Conservation (phyloP, 192 early-diverging fungal genomes). For the Entomortierella chlamydospora region DNA sequence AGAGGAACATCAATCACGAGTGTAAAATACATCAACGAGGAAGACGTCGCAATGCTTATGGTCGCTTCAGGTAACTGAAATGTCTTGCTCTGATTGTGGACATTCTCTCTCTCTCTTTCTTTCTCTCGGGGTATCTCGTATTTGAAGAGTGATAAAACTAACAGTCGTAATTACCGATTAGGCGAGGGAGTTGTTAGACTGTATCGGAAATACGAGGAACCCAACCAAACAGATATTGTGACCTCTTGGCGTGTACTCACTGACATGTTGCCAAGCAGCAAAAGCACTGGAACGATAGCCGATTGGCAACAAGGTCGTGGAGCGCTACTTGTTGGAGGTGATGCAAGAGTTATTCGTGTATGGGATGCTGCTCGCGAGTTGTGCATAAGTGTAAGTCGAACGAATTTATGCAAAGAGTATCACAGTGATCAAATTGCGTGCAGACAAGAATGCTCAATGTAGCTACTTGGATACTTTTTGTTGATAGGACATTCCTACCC, state of each 20-base stretch:
- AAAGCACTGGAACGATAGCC: conserved; percentile 68
- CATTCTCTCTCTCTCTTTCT: too few relatives aligned
- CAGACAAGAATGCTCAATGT: too few relatives aligned
- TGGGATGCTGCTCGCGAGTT: conserved; percentile 88
- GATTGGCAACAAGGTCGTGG: conserved; percentile 88
- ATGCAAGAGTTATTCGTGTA: conserved; percentile 71
- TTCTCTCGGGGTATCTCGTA: too few relatives aligned
- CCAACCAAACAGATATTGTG: conserved; percentile 69
- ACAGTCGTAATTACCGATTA: conserved; percentile 18
- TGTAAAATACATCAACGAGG: conserved; percentile 92
- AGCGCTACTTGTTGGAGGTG: conserved; percentile 73
- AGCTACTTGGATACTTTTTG: too few relatives aligned
- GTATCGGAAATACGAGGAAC: conserved; percentile 77
- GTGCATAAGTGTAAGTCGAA: conserved; percentile 68
- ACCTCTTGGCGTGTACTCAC: conserved; percentile 82
- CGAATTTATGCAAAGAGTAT: too few relatives aligned
- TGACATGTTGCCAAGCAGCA: conserved; percentile 70
- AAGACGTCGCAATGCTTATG: conserved; percentile 85
- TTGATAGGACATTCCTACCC: conserved; percentile 69
- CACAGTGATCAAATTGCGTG: too few relatives aligned
- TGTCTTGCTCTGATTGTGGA: background rate
- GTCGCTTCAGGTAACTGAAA: conserved; percentile 77
- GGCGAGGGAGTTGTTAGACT: conserved; percentile 83
- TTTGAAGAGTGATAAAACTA: background rate
- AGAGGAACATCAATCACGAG: conserved; percentile 74